Conservation (phyloP, 768 basidiomycete species). For the Mycena vulgaris region DNA sequence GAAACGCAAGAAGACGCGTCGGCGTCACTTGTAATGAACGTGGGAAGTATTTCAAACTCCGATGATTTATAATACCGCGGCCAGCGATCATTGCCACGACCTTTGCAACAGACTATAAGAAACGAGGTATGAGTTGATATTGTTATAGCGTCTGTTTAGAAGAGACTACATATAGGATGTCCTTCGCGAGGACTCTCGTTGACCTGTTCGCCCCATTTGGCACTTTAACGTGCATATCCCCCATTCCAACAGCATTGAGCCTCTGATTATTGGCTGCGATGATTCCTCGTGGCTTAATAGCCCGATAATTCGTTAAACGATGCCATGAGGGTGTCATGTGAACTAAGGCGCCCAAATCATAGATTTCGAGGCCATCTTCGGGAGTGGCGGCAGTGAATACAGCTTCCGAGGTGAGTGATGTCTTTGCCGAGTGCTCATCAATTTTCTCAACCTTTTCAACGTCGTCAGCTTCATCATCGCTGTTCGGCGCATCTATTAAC, state of each 20-base stretch:
- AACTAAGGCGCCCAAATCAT: slow-evolving; percentile 54
- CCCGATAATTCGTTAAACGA: slow-evolving; percentile 46
- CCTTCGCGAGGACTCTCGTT: slow-evolving; percentile 41
- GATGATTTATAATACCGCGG: too few species aligned
- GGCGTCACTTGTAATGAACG: too few species aligned
- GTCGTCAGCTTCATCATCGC: neutral
- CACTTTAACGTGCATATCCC: slow-evolving; percentile 45
- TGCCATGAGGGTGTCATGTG: slow-evolving; percentile 53
- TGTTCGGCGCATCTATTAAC: slow-evolving; percentile 3
- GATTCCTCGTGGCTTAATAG: slow-evolving; percentile 46
- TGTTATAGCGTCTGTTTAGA: too few species aligned
- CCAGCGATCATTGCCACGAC: too few species aligned
- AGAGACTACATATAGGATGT: slow-evolving; percentile 52
- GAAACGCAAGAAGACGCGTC: too few species aligned
- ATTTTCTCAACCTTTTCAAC: neutral
- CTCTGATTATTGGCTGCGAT: slow-evolving; percentile 45
- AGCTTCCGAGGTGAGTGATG: too few species aligned
- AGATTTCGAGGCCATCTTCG: slow-evolving; percentile 41
- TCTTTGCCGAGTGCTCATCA: too few species aligned
- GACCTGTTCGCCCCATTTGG: slow-evolving; percentile 39
- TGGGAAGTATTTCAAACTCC: too few species aligned
- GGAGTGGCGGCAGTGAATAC: neutral
- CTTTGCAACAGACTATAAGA: too few species aligned
- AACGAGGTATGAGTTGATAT: too few species aligned
- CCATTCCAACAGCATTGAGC: slow-evolving; percentile 48